Percentiles rank a stretch among this genome's conserved stretches.
Evolutionary conservation across 176 grass and related monocot species (phyloP).

Genomic region (Metroxylon sagu): DNA sequence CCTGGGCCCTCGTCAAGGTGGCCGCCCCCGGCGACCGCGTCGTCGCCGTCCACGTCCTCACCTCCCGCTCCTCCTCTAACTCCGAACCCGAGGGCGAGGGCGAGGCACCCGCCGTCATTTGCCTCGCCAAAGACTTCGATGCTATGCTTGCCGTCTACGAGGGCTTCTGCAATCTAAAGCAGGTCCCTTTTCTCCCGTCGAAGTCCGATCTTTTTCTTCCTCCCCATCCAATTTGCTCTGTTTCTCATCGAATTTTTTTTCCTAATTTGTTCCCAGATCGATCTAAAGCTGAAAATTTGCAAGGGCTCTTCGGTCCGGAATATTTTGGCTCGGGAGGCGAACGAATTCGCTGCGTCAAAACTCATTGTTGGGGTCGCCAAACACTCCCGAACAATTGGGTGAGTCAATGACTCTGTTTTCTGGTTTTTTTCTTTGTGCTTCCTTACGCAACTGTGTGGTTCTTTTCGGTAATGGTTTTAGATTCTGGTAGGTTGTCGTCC

Average conservation of each 20-base stretch:
- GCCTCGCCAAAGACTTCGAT: slow-evolving; percentile 39
- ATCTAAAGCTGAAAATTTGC: slow-evolving; percentile 91
- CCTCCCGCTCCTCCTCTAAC: slow-evolving; percentile 21
- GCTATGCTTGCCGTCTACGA: slow-evolving; percentile 84
- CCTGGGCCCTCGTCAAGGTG: slow-evolving; percentile 77
- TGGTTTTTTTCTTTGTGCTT: not conserved
- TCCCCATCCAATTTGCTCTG: not conserved
- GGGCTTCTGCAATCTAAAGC: slow-evolving; percentile 90
- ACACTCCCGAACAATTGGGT: slow-evolving; percentile 47
- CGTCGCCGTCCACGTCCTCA: slow-evolving; percentile 68
- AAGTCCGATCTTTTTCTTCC: not conserved
- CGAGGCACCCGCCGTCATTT: slow-evolving; percentile 1
- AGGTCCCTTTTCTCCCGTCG: slow-evolving; percentile 26
- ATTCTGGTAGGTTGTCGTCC: slow-evolving; percentile 38
- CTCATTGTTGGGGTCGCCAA: slow-evolving; percentile 66
- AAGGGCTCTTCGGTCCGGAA: slow-evolving; percentile 70
- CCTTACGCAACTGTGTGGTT: not conserved
- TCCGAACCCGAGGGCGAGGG: not conserved
- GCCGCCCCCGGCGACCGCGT: slow-evolving; percentile 55
- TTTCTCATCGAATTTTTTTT: not conserved
- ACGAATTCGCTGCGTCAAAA: slow-evolving; percentile 46
- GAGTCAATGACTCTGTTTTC: slow-evolving; percentile 21
- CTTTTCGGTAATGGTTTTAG: not conserved
- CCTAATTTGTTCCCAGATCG: slow-evolving; percentile 38
- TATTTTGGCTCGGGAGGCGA: slow-evolving; percentile 66